Percentiles rank a stretch among this genome's conserved stretches.
Conservation (phyloP, 2,329 filamentous ascomycete species). For the Colletotrichum nymphaeae region DNA sequence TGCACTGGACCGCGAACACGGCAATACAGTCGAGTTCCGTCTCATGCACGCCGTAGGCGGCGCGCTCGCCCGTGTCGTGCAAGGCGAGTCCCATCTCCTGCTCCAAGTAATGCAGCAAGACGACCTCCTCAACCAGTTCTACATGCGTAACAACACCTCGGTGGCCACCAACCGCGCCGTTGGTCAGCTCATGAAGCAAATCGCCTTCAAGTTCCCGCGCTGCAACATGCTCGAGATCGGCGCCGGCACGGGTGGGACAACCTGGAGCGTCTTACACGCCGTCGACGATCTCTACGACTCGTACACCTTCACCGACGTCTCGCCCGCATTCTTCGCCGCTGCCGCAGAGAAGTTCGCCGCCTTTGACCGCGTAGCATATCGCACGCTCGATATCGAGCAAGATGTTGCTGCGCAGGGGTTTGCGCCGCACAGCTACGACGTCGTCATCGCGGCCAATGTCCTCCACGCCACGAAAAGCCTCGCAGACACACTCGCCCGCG, state of each 20-base stretch:
- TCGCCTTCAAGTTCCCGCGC: not conserved
- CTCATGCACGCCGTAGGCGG: too few relatives aligned
- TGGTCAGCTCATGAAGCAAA: not conserved
- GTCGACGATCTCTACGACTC: constrained; percentile 48
- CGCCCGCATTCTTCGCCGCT: not conserved
- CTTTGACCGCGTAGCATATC: constrained; percentile 35
- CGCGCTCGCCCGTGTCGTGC: too few relatives aligned
- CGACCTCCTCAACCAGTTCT: too few relatives aligned
- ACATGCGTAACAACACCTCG: constrained; percentile 39
- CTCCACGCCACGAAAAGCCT: constrained; percentile 48
- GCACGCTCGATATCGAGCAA: constrained; percentile 41
- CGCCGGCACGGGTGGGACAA: not conserved
- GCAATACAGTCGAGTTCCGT: too few relatives aligned
- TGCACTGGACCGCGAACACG: too few relatives aligned
- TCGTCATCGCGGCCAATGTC: constrained; percentile 50
- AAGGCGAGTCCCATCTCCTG: too few relatives aligned
- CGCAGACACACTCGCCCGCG: not conserved
- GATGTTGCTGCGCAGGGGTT: constrained; percentile 45
- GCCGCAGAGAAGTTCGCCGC: not conserved
- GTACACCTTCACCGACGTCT: constrained; percentile 41
- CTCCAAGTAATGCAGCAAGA: too few relatives aligned
- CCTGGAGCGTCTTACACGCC: not conserved
- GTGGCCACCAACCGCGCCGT: constrained; percentile 36
- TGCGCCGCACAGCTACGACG: constrained; percentile 44
- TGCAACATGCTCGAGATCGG: not conserved